A percentile compares a stretch with the other conserved stretches of the same genome.
These are phyloP conservation scores for Tephrocybe sp. DNA, from an alignment of 768 basidiomycete genomes.

Conservation along the genomic window DNA sequence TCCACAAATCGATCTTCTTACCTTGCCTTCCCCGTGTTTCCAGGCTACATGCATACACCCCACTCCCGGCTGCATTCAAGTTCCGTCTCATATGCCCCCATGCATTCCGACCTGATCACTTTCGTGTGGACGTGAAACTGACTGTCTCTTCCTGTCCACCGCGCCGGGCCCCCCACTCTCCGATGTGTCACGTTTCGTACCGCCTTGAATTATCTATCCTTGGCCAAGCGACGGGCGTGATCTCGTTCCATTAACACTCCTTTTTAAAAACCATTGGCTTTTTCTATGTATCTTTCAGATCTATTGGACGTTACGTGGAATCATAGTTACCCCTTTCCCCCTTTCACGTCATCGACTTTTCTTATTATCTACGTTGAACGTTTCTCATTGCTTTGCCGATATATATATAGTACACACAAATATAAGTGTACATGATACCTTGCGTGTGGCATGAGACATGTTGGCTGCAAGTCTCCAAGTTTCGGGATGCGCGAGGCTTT, in stretches of 20 bases:
- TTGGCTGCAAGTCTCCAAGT: too few species aligned
- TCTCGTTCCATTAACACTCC: conserved; percentile 42
- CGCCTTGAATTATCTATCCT: conserved; percentile 43
- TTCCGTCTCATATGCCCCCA: conserved; percentile 25
- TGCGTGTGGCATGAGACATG: too few species aligned
- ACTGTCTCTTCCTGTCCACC: conserved; percentile 5
- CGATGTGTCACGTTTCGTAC: conserved; percentile 67
- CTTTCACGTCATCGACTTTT: background rate
- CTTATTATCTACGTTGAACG: too few species aligned
- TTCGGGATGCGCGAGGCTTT: too few species aligned
- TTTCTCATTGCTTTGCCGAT: too few species aligned
- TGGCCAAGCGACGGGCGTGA: conserved; percentile 68
- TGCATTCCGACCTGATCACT: too few species aligned
- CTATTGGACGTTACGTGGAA: conserved; percentile 2
- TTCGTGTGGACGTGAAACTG: too few species aligned
- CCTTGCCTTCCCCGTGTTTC: background rate
- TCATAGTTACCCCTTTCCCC: background rate
- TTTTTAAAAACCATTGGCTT: conserved; percentile 20
- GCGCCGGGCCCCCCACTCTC: conserved; percentile 40
- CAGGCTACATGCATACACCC: conserved; percentile 29
- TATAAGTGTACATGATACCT: background rate
- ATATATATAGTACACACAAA: background rate
- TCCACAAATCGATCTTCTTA: background rate
- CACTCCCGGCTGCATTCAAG: conserved; percentile 34
- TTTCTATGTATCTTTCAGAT: conserved; percentile 7